Evolutionary conservation across 345 rosid genomes (phyloP).

Genomic region (Rhizophora mangle): DNA sequence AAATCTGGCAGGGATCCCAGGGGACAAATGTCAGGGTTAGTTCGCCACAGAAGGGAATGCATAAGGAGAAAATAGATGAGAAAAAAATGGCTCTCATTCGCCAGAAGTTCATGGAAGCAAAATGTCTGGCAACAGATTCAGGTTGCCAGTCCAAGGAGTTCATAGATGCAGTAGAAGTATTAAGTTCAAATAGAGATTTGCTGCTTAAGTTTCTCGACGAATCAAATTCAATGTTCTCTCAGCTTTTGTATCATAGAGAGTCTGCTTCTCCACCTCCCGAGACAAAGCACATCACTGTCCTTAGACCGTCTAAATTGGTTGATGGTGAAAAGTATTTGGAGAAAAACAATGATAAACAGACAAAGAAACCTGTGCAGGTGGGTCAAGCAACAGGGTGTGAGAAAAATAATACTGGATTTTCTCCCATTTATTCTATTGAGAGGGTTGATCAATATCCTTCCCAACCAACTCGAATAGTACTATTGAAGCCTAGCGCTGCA

Average conservation of each 20-base stretch:
- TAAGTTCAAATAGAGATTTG: slow-evolving; percentile 70
- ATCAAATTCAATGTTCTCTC: slow-evolving; percentile 64
- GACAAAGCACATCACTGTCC: slow-evolving; percentile 80
- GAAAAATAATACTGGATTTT: slow-evolving; percentile 36
- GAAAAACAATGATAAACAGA: slow-evolving; percentile 46
- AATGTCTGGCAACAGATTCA: slow-evolving; percentile 64
- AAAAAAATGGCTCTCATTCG: slow-evolving; percentile 73
- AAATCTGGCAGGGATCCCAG: slow-evolving; percentile 58
- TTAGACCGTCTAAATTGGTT: slow-evolving; percentile 74
- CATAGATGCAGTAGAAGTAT: slow-evolving; percentile 73
- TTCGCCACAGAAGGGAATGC: slow-evolving; percentile 46
- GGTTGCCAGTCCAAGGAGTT: slow-evolving; percentile 77
- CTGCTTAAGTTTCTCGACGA: slow-evolving; percentile 72
- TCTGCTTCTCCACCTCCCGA: slow-evolving; percentile 53
- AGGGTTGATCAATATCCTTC: slow-evolving; percentile 49
- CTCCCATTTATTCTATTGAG: slow-evolving; percentile 38
- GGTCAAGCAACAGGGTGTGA: slow-evolving; percentile 44
- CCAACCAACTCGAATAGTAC: slow-evolving; percentile 83
- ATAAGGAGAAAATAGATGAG: slow-evolving; percentile 32
- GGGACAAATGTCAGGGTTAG: slow-evolving; percentile 41
- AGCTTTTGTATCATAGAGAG: slow-evolving; percentile 51
- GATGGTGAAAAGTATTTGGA: slow-evolving; percentile 48
- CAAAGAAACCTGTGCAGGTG: slow-evolving; percentile 39
- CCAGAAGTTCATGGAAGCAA: slow-evolving; percentile 82
- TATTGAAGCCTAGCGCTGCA: slow-evolving; percentile 79